Percentiles rank a stretch among this genome's conserved stretches.
Conservation (phyloP, 2,329 filamentous ascomycete species). For the Sporothrix mexicana region DNA sequence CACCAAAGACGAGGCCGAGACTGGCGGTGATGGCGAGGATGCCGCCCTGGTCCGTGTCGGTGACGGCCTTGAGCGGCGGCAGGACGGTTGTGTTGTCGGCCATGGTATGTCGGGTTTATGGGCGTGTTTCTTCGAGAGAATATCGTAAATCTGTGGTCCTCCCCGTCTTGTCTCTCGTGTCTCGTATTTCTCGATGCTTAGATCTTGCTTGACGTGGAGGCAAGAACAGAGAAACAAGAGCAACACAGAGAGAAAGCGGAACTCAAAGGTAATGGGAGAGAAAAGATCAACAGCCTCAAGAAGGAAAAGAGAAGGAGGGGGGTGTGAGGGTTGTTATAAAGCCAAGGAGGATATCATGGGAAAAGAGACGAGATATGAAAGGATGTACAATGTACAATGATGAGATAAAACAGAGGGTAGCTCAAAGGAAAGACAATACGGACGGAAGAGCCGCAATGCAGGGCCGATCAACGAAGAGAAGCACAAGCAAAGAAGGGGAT, state of each 20-base stretch:
- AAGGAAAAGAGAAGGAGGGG: background rate
- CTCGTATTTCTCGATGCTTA: background rate
- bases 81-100: constrained; percentile 37
- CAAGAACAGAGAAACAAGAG: background rate
- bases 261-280: background rate
- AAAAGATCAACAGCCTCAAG: background rate
- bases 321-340: background rate
- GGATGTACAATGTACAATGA: background rate
- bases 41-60: constrained; percentile 48
- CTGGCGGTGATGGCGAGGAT: constrained; percentile 49
- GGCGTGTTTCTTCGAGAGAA: background rate
- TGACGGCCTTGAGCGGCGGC: constrained; percentile 47
- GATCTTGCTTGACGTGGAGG: background rate
- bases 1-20: constrained; percentile 46
- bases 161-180: background rate
- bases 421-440: background rate
- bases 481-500: no score
- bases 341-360: background rate
- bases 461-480: constrained; percentile 10
- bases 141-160: background rate
- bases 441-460: constrained; percentile 13
- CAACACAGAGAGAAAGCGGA: no score
- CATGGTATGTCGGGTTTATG: background rate
- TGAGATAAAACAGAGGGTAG: background rate
- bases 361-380: background rate